Evolutionary conservation across 108 stramenopile genomes (phyloP), one percentile per base, ranked within the genome.

Genomic region (Asterionellopsis glacialis): DNA sequence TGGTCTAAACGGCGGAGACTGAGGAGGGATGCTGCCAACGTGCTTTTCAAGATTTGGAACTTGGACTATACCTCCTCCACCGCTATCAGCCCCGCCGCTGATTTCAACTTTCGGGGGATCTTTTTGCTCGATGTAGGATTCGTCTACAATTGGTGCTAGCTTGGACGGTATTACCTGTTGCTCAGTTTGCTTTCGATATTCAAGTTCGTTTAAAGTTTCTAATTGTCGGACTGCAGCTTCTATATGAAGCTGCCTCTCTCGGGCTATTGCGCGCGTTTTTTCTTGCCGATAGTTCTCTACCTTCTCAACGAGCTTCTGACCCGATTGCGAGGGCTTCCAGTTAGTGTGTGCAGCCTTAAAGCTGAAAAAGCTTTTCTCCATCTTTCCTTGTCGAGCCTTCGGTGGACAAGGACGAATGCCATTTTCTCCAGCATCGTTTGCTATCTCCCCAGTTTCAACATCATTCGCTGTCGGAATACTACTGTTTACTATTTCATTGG

Each of bases 341-440:
- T 56, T 68, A 13, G 91, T 87, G 62, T 92, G 75, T 14, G 69
- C 64, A 22, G 72, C 62, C 64, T 67, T 77, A 59, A 92, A 92
- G 47, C 64, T 84, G 57, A 88, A 87, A 61, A 88, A 85, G 33
- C 75, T 77, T 53, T 88, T 88, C 61, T 92, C 87, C 85, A 88
- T 92, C 60, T 92, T 92, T 1, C 87, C 91, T 21, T 80, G 67
- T 26, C 63, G 57, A 15, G 83, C 72, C 63, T 78, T 88, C 2
- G 90, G 90, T 33, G 33, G 33, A 7, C 33, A 33, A 33, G 2
- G 21, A 7, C 6, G 9, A 48, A 4, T 16, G 2, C 9, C 47
- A 21, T 9, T 2, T 16, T 48, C 21, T 9, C 5, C 5, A 41
- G 19, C 41, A 15, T n/a, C 16, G 18, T 42, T 6, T 26, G 26